Evolutionary conservation across 345 rosid species (phyloP).

Genomic region (Citrus inodora): DNA sequence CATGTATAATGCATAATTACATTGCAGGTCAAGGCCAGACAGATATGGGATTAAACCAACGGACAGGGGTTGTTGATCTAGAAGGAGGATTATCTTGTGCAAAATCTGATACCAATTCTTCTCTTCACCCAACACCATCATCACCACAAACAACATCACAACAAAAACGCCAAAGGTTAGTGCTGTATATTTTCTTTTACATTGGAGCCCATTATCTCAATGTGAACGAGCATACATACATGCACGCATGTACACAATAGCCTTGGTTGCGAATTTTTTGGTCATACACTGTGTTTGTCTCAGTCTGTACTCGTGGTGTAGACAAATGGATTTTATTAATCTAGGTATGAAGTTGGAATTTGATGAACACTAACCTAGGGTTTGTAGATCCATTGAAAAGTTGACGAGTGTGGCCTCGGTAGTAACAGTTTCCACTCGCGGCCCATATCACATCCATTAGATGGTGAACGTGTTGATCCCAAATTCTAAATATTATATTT

Average conservation of each 20-base stretch:
- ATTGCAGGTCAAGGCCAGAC: conserved; percentile 47
- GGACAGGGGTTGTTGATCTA: conserved; percentile 22
- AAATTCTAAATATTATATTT: background rate
- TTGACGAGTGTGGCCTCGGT: background rate
- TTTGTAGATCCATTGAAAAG: conserved; percentile 10
- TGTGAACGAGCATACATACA: conserved; percentile 3
- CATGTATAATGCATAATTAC: conserved; percentile 8
- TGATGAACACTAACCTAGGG: conserved; percentile 30
- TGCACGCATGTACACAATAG: conserved; percentile 21
- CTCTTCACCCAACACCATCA: conserved; percentile 19
- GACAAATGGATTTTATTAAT: background rate
- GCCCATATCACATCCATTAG: conserved; percentile 8
- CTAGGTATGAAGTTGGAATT: conserved; percentile 13
- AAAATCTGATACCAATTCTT: conserved; percentile 19
- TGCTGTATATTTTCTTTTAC: background rate
- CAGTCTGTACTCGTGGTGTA: background rate
- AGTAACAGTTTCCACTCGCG: background rate
- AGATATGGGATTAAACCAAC: conserved; percentile 34
- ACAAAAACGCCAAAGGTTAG: conserved; percentile 29
- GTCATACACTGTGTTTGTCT: conserved; percentile 24
- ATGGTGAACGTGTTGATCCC: conserved; percentile 27
- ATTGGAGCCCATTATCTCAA: background rate
- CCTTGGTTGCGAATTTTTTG: conserved; percentile 4
- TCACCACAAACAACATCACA: conserved; percentile 8
- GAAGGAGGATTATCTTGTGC: conserved; percentile 26